Evolutionary conservation across 306 rosid species (phyloP).

Genomic region (Oemleria cerasiformis): DNA sequence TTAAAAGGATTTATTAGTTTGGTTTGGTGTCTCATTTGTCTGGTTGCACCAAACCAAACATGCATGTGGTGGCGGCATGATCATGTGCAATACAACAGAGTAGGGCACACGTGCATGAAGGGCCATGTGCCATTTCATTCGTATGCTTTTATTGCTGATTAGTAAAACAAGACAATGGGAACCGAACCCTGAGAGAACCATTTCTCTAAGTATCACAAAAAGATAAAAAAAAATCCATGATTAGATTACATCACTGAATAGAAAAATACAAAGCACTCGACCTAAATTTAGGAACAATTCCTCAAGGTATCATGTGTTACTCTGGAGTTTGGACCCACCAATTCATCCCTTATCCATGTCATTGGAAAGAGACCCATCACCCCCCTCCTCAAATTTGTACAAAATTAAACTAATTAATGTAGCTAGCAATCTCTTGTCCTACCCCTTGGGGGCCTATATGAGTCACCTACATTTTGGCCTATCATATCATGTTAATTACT

Average conservation of each 20-base stretch:
- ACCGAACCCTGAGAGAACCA: slow-evolving; percentile 38
- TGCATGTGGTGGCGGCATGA: slow-evolving; percentile 38
- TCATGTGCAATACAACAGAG: slow-evolving; percentile 32
- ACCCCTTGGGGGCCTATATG: slow-evolving; percentile 22
- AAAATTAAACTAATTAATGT: slow-evolving; percentile 18
- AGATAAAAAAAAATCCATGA: slow-evolving; percentile 25
- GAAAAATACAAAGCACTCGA: slow-evolving; percentile 35
- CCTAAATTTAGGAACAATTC: slow-evolving; percentile 38
- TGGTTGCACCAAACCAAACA: not conserved
- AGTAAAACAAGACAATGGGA: slow-evolving; percentile 8
- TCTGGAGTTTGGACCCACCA: slow-evolving; percentile 43
- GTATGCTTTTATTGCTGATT: not conserved
- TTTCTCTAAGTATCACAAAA: slow-evolving; percentile 40
- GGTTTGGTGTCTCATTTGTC: slow-evolving; percentile 13
- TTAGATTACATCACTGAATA: slow-evolving; percentile 44
- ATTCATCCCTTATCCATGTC: slow-evolving; percentile 27
- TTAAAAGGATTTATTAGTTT: not conserved
- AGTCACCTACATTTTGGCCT: slow-evolving; percentile 37
- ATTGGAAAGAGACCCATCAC: slow-evolving; percentile 31
- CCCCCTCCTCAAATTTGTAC: slow-evolving; percentile 9
- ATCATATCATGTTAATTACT: slow-evolving; percentile 21
- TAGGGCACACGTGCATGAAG: slow-evolving; percentile 45
- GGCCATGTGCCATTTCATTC: slow-evolving; percentile 36
- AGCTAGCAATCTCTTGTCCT: slow-evolving; percentile 28
- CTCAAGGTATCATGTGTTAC: slow-evolving; percentile 37